phyloP scores from a whole-genome alignment of 2,329 filamentous ascomycete species.

The Gnomoniopsis sp. region DNA sequence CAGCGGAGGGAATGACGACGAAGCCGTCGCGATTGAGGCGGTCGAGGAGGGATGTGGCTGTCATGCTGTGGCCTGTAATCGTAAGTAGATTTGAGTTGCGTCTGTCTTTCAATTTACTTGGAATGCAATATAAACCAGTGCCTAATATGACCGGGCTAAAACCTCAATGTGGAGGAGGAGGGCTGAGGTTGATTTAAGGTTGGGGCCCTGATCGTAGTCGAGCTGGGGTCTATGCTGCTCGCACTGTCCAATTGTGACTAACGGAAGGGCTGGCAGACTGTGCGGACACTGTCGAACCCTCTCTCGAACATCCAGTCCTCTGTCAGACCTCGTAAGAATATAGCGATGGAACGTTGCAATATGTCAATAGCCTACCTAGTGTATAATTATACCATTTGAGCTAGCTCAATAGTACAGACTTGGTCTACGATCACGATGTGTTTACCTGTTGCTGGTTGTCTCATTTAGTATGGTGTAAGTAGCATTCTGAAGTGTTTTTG shows the following conservation, averaged over 20 bases:
- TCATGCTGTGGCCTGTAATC: background rate
- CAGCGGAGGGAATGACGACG: slow-evolving; percentile 65
- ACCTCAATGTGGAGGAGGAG: background rate
- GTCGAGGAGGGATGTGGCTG: slow-evolving; percentile 14
- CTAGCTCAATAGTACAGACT: too few relatives aligned
- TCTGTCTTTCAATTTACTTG: background rate
- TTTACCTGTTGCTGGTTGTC: too few relatives aligned
- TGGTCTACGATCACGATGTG: too few relatives aligned
- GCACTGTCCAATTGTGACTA: background rate
- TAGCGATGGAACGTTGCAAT: slow-evolving; percentile 16
- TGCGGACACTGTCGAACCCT: background rate
- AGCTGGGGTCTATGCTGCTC: background rate
- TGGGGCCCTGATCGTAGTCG: background rate
- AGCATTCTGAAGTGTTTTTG: background rate
- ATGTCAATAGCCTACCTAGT: background rate
- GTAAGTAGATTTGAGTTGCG: background rate
- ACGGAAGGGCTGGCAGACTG: background rate
- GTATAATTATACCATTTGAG: too few relatives aligned
- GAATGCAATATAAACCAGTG: background rate
- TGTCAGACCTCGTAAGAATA: background rate
- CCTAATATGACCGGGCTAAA: background rate
- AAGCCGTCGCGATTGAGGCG: slow-evolving; percentile 39
- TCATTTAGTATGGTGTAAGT: too few relatives aligned
- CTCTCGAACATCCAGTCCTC: background rate
- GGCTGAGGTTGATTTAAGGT: slow-evolving; percentile 12